Percentiles rank a stretch among this genome's conserved stretches.
These are phyloP conservation scores for Coemansia sp. DNA, from an alignment of 192 early-diverging fungal genomes.

Conservation along the genomic window DNA sequence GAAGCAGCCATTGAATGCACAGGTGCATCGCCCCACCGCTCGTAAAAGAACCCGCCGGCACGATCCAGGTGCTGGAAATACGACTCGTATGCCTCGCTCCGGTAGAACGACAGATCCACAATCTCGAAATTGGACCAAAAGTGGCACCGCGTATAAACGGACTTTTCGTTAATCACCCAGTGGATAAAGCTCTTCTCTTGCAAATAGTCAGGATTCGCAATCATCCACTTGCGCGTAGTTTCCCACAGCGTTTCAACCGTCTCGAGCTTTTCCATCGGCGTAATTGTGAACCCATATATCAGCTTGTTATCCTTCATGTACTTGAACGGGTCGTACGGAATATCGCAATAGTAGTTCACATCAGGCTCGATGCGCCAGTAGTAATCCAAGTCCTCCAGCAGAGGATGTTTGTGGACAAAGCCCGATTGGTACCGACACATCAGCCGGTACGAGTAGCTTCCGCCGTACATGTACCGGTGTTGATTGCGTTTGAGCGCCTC, in stretches of 20 bases:
- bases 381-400: slow-evolving; percentile 61
- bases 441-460: slow-evolving; percentile 65
- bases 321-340: slow-evolving; percentile 71
- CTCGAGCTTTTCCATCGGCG: slow-evolving; percentile 57
- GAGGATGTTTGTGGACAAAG: slow-evolving; percentile 62
- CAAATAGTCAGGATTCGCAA: slow-evolving; percentile 38
- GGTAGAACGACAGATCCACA: slow-evolving; percentile 59
- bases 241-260: slow-evolving; percentile 70
- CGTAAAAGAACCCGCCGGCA: slow-evolving; percentile 66
- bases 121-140: slow-evolving; percentile 84
- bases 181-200: slow-evolving; percentile 31
- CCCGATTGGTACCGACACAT: slow-evolving; percentile 74
- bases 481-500: slow-evolving; percentile 45
- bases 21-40: slow-evolving; percentile 62
- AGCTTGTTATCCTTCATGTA: slow-evolving; percentile 67
- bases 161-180: slow-evolving; percentile 58
- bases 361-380: slow-evolving; percentile 80
- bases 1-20: slow-evolving; percentile 69
- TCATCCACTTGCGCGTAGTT: slow-evolving; percentile 54
- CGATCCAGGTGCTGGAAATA: slow-evolving; percentile 64
- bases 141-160: slow-evolving; percentile 67
- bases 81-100: slow-evolving; percentile 55
- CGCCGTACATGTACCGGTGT: slow-evolving; percentile 64
- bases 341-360: slow-evolving; percentile 71
- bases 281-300: slow-evolving; percentile 71